Base-by-base conservation (phyloP, 2,329 filamentous ascomycete genomes). In the Plectosphaerella sp. region DNA sequence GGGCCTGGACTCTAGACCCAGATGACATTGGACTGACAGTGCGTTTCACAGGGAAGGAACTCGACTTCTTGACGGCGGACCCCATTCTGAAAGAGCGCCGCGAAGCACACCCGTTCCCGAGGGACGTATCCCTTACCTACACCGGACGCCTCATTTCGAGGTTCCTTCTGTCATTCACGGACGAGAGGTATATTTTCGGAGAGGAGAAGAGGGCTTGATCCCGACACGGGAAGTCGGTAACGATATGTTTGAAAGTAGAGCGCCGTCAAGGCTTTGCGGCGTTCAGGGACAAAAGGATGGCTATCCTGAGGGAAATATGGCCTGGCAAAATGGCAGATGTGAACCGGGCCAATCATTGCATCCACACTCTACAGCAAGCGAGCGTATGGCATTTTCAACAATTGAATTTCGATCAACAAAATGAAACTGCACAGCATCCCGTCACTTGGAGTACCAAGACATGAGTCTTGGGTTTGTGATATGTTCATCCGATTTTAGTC, bases 401-500 rank as follows among this genome's bases (percentile, higher is more conserved):
- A 39, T 16, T 39, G 16, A 8, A 39, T 50, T 37, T 24, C 53
- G 16, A 48, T 22, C 16, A 47, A 45, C 22, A 54, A 20, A 28
- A 43, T 9, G 57, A 47, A 25, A 11, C 9, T 15, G 22, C n/a
- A 25, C 10, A 15, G 35, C 56, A 61, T 45, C 47, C 56, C 14
- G 14, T 22, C 22, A 22, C 22, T 22, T 22, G 22, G 22, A 22
- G 16, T 39, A 18, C 14, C 37, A 18, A 36, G n/a, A 48, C 33
- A 22, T 15, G n/a, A 10, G 45, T 45, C 28, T 33, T 33, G 28
- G 28, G 8, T 33, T 33, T 33, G 11, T 33, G 28, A 33, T 5
- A 76, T 83, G 78, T 84, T 64, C 78, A 79, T 79, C 80, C 78
- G 74, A 73, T 76, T 76, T 76, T 84, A 84, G 81, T 84, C 81